phyloP scores from a whole-genome alignment of 2,329 filamentous ascomycete genomes.

The Colletotrichum godetiae region DNA sequence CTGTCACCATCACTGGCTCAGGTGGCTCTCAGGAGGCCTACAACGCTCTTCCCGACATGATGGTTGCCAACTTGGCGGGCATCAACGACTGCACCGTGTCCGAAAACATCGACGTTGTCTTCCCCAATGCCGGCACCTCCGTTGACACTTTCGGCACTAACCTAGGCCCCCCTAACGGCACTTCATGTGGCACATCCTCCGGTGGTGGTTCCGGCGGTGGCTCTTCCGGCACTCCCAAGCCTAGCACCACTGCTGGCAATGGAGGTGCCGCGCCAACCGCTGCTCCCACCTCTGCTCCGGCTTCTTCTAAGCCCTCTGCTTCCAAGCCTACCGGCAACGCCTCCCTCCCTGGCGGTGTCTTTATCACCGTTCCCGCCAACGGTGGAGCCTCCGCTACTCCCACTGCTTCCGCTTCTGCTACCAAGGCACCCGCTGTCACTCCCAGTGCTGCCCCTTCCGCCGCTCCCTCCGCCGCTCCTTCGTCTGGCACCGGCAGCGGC shows the following conservation, averaged over 20 bases:
- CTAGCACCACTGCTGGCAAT: not conserved
- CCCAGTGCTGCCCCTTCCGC: constrained; percentile 26
- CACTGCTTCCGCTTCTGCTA: constrained; percentile 27
- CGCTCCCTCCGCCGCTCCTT: constrained; percentile 29
- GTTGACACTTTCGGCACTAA: constrained; percentile 1
- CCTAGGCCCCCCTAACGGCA: not conserved
- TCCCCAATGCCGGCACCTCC: not conserved
- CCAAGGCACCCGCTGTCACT: constrained; percentile 32
- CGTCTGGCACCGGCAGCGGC: constrained; percentile 37
- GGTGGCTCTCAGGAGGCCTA: constrained; percentile 64
- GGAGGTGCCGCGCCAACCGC: constrained; percentile 21
- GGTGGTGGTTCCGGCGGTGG: not conserved
- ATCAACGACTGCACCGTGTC: constrained; percentile 62
- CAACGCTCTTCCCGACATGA: constrained; percentile 78
- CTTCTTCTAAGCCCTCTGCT: constrained; percentile 29
- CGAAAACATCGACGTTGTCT: constrained; percentile 31
- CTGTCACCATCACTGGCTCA: constrained; percentile 71
- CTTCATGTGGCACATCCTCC: not conserved
- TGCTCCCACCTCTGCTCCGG: constrained; percentile 37
- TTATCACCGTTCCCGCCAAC: constrained; percentile 46
- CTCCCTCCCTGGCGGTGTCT: constrained; percentile 51
- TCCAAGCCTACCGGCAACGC: constrained; percentile 5
- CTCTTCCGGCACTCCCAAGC: not conserved
- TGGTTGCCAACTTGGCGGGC: constrained; percentile 20
- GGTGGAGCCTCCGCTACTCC: constrained; percentile 37